A percentile compares a stretch with the other conserved stretches of the same genome.
phyloP scores from a whole-genome alignment of 1,284 basidiomycete species.

The Apiotrichum porosum region DNA sequence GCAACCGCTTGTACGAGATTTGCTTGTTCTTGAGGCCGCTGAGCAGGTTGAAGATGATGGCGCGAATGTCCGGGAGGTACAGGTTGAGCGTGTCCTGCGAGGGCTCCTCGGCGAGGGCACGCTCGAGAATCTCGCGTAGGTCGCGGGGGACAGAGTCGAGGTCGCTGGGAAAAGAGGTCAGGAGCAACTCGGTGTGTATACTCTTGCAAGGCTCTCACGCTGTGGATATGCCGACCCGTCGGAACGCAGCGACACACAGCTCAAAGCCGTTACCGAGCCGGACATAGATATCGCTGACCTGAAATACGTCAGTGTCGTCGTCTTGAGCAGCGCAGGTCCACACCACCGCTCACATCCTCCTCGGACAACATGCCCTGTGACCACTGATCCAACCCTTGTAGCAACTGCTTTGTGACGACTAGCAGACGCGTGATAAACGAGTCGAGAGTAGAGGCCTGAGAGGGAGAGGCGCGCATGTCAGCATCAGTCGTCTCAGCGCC shows the following conservation, averaged over 20 bases:
- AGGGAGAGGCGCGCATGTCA: too few species aligned
- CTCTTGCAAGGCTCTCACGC: constrained; percentile 57
- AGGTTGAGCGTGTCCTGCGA: constrained; percentile 76
- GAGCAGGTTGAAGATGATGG: constrained; percentile 86
- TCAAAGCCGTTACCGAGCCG: constrained; percentile 96
- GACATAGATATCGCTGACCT: constrained; percentile 96
- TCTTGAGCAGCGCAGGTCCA: neutral
- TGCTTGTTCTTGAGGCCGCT: constrained; percentile 91
- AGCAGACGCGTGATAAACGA: constrained; percentile 88
- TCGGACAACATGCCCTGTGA: constrained; percentile 71
- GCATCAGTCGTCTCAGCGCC: neutral
- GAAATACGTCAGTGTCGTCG: constrained; percentile 15
- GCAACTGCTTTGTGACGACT: constrained; percentile 88
- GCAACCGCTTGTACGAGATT: constrained; percentile 57
- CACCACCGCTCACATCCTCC: constrained; percentile 43
- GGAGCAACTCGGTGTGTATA: neutral
- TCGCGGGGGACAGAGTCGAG: constrained; percentile 84
- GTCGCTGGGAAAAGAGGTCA: constrained; percentile 61
- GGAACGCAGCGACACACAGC: constrained; percentile 82
- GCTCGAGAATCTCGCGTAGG: constrained; percentile 80
- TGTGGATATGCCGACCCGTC: constrained; percentile 82
- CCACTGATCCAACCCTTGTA: constrained; percentile 89
- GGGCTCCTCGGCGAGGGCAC: constrained; percentile 85
- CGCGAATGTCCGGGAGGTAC: constrained; percentile 84
- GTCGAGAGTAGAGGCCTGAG: constrained; percentile 52